Evolutionary conservation across 305 asterid species (phyloP).

Genomic region (Solanum chacoense): DNA sequence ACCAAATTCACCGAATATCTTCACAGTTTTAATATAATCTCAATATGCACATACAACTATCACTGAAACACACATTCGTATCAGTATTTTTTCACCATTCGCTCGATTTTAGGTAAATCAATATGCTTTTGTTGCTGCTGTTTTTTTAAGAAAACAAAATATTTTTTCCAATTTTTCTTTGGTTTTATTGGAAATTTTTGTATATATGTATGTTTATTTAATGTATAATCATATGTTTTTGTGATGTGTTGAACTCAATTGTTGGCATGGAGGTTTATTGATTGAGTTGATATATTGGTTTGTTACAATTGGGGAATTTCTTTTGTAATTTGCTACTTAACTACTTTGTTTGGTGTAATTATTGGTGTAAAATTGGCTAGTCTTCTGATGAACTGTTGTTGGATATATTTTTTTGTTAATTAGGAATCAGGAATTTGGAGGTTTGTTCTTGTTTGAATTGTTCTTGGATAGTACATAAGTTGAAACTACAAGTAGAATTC

Average conservation of each 20-base stretch:
- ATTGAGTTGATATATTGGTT: not conserved
- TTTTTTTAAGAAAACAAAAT: not conserved
- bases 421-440: not conserved
- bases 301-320: not conserved
- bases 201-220: not conserved
- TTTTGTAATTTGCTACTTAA: not conserved
- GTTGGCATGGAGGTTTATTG: not conserved
- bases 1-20: not conserved
- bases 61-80: not conserved
- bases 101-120: not conserved
- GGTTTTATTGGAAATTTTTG: not conserved
- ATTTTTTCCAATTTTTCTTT: not conserved
- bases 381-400: not conserved
- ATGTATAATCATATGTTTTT: not conserved
- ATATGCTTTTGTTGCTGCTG: not conserved
- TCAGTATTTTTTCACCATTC: not conserved
- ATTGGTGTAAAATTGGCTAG: not conserved
- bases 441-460: not conserved
- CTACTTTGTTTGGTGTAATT: not conserved
- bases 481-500: slow-evolving; percentile 13
- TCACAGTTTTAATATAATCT: not conserved
- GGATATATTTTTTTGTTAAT: not conserved
- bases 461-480: slow-evolving; percentile 9
- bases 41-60: not conserved
- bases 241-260: not conserved